Conservation (phyloP, 371 early-diverging fungal species). For the Lichtheimia ornata region DNA sequence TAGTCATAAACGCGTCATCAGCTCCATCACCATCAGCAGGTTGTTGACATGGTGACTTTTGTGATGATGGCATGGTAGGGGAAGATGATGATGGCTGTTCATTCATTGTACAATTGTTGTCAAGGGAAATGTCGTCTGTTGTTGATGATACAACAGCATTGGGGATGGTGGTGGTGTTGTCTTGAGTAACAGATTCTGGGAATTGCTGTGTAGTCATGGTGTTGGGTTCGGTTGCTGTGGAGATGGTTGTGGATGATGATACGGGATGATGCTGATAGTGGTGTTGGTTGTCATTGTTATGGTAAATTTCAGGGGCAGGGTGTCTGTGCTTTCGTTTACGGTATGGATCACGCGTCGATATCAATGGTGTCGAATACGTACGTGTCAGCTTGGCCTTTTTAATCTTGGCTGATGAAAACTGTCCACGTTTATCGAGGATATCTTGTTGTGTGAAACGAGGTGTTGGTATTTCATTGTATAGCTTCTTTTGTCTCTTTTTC, state of each 20-base stretch:
- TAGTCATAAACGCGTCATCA: too few species aligned
- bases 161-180: not conserved
- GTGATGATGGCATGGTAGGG: too few species aligned
- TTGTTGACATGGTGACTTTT: too few species aligned
- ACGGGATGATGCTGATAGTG: not conserved
- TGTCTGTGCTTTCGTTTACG: slow-evolving; percentile 11
- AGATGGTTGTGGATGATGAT: not conserved
- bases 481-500: slow-evolving; percentile 33
- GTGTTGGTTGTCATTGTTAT: too few species aligned
- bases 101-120: not conserved
- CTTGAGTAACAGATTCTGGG: not conserved
- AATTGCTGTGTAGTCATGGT: not conserved
- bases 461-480: slow-evolving; percentile 31
- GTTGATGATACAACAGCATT: not conserved
- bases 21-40: too few species aligned
- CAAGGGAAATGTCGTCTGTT: not conserved
- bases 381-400: slow-evolving; percentile 20
- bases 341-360: slow-evolving; percentile 1
- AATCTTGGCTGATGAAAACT: slow-evolving; percentile 17
- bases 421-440: slow-evolving; percentile 31
- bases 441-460: slow-evolving; percentile 45
- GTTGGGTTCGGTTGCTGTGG: not conserved
- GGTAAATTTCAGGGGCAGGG: not conserved
- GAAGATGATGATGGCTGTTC: too few species aligned
- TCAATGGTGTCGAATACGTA: slow-evolving; percentile 22